Base-by-base conservation (phyloP, 371 early-diverging fungal species). In the Mucor velutinosus region DNA sequence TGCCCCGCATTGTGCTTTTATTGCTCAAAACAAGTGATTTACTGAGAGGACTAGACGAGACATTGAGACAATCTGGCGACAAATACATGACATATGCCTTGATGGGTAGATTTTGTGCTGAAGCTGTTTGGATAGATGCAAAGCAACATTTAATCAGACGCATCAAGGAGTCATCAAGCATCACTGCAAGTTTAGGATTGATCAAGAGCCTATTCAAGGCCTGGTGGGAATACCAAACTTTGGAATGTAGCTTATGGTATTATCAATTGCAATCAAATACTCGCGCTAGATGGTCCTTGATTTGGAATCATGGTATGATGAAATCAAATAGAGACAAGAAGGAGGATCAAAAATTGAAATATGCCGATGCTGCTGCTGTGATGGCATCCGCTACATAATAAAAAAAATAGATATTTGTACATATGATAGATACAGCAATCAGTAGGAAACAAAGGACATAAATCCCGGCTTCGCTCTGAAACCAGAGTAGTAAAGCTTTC, bases 11-110 rank as follows among this genome's bases (percentile, higher is more conserved):
- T 33, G 82, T 97, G 15, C 71, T 97, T 1, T 77, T 97, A 57
- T 78, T 97, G 12, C 85, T 97, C 58, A 97, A 96, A 72, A 96
- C 97, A 3, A 92, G 95, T 72, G 97, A 97, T 70, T 74, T 97
- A 12, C 70, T 97, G 17, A 85, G 96, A 23, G 82, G 79, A 1
- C 62, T 88, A 41, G 87, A 87, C 51, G 88, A 87, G 67, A 76
- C 72, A 23, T 58, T 87, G n/a, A 61, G 73, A 27, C 73, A 69
- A 0, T 75, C 75, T 7, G 64, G 70, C 2, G 74, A 75, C n/a
- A 74, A 78, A 39, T 77, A 78, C 62, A 74, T 75, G 62, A 86
- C 88, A 1, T 86, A 86, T 74, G 83, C 80, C 2, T 76, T 87
- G 15, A 85, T 86, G 83, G 88, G 88, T 0, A 75, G 73, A 45